Conservation (phyloP, 2,329 filamentous ascomycete genomes). For the Boeremia exigua region DNA sequence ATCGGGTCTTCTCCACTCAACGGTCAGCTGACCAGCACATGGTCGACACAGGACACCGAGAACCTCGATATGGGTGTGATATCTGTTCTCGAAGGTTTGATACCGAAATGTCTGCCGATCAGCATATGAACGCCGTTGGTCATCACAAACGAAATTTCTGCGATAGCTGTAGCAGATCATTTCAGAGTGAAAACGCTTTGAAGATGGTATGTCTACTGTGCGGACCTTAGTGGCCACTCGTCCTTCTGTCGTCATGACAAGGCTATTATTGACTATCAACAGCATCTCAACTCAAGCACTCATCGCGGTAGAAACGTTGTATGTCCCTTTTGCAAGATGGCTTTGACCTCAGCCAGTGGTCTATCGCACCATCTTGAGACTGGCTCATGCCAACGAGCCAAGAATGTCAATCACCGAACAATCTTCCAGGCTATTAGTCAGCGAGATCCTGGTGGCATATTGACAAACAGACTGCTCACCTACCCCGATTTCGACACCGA, state of each 20-base stretch:
- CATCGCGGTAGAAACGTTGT: constrained; percentile 55
- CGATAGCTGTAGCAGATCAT: background rate
- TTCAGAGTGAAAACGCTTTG: background rate
- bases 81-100: background rate
- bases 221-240: background rate
- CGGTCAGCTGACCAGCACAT: background rate
- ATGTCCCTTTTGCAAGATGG: constrained; percentile 63
- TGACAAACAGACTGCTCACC: constrained; percentile 58
- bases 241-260: too few relatives aligned
- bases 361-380: constrained; percentile 63
- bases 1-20: background rate
- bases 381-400: constrained; percentile 58
- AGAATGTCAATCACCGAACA: constrained; percentile 54
- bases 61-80: background rate
- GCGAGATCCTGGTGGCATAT: constrained; percentile 56
- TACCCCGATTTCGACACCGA: constrained; percentile 43
- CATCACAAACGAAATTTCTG: constrained; percentile 16
- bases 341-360: constrained; percentile 60
- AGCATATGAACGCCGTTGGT: background rate
- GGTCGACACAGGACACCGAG: background rate
- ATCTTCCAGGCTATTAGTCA: constrained; percentile 56
- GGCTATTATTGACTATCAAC: background rate
- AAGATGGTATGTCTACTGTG: background rate
- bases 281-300: constrained; percentile 61
- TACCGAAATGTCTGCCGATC: background rate